Evolutionary conservation across 768 basidiomycete species (phyloP).

Genomic region (Tremella fuciformis): DNA sequence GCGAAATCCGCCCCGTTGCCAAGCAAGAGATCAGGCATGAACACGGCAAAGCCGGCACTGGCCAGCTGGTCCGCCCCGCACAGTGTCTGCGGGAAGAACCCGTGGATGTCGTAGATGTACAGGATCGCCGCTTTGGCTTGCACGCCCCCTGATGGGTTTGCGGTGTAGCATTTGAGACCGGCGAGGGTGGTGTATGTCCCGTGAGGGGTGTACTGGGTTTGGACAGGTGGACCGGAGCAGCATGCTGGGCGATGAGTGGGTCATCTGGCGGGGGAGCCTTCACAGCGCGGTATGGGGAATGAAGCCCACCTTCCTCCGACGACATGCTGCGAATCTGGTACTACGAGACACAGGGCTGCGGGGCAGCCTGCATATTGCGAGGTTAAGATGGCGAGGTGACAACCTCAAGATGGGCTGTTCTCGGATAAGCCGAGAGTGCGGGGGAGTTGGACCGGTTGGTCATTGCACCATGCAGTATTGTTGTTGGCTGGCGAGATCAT

Average conservation of each 20-base stretch:
- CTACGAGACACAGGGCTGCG: no score
- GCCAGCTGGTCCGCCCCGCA: conserved; percentile 62
- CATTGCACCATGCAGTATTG: no score
- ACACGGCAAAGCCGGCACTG: conserved; percentile 59
- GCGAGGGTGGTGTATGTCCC: conserved; percentile 27
- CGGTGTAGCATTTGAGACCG: conserved; percentile 43
- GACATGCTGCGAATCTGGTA: no score
- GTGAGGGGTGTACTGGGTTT: conserved; percentile 37
- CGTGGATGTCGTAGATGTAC: conserved; percentile 44
- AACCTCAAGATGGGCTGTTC: no score
- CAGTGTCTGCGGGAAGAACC: conserved; percentile 40
- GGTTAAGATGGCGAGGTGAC: no score
- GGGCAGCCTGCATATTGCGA: no score
- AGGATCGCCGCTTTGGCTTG: conserved; percentile 36
- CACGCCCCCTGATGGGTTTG: conserved; percentile 27
- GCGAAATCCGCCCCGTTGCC: conserved; percentile 57
- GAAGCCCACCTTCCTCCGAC: no score
- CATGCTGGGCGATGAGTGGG: conserved; percentile 21
- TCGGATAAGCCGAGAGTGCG: no score
- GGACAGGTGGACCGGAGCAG: conserved; percentile 38
- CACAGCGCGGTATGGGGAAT: no score
- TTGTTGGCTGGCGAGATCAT: no score
- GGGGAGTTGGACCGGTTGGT: no score
- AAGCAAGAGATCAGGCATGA: conserved; percentile 68
- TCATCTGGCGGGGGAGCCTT: no score